Evolutionary conservation across 768 basidiomycete genomes (phyloP).

Genomic region (Candolleomyces aberdarensis): DNA sequence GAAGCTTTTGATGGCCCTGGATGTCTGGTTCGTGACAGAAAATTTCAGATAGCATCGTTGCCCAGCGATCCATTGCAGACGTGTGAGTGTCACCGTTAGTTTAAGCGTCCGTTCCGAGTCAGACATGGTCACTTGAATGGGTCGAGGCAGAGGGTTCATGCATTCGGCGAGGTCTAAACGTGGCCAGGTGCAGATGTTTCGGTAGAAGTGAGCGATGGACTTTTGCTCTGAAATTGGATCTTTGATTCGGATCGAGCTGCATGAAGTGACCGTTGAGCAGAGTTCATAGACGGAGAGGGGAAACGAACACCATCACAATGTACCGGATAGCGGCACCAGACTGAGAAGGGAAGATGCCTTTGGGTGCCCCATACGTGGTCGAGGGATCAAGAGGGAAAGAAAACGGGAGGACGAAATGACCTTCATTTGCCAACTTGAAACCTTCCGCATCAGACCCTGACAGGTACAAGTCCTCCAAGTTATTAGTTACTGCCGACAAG

Average conservation of each 20-base stretch:
- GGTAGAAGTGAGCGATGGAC: constrained; percentile 89
- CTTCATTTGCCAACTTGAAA: constrained; percentile 60
- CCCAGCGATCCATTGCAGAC: constrained; percentile 79
- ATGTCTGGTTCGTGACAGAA: constrained; percentile 62
- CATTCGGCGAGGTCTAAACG: constrained; percentile 58
- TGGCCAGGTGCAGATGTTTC: constrained; percentile 78
- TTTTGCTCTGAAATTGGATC: constrained; percentile 51
- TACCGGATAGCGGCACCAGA: constrained; percentile 70
- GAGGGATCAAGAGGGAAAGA: constrained; percentile 60
- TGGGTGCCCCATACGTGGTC: constrained; percentile 42
- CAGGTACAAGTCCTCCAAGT: constrained; percentile 38
- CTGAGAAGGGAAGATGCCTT: constrained; percentile 54
- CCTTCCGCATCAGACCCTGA: constrained; percentile 56
- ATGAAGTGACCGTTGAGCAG: constrained; percentile 5
- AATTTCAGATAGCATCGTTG: constrained; percentile 71
- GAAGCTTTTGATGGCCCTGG: constrained; percentile 62
- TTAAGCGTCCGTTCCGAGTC: constrained; percentile 57
- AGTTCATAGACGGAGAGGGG: background rate
- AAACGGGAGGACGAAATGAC: constrained; percentile 71
- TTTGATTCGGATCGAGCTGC: constrained; percentile 73
- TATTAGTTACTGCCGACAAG: constrained; percentile 48
- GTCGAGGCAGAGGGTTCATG: constrained; percentile 57
- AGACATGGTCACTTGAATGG: constrained; percentile 54
- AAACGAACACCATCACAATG: constrained; percentile 72
- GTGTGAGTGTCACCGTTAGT: constrained; percentile 64